Conservation (phyloP, 169 alveolate species). For the Plasmodium malariae region DNA sequence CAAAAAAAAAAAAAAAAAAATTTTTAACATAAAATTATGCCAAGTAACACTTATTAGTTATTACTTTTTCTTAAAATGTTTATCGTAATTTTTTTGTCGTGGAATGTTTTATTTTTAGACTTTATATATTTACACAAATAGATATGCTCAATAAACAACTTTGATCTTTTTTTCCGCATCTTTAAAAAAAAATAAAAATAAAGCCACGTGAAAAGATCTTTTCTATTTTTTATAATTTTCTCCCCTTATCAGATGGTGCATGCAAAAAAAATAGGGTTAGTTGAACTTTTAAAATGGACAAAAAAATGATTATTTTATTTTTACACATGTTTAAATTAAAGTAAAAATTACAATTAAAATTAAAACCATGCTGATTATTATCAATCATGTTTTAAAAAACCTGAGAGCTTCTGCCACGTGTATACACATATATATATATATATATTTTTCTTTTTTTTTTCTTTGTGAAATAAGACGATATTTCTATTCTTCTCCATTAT, state of each 20-base stretch:
- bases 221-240: neutral
- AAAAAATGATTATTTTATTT: neutral
- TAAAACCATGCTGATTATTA: no score
- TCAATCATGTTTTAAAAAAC: no score
- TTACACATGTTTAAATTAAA: no score
- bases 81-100: neutral
- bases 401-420: no score
- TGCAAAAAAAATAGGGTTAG: slow-evolving; percentile 19
- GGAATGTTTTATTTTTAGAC: neutral
- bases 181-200: neutral
- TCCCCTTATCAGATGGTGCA: slow-evolving; percentile 13
- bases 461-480: no score
- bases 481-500: no score
- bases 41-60: no score
- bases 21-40: neutral
- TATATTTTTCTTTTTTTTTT: no score
- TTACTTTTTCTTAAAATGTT: neutral
- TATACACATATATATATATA: no score
- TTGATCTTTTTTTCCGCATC: neutral
- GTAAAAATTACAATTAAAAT: no score
- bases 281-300: slow-evolving; percentile 1
- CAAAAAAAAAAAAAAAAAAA: neutral
- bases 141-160: neutral
- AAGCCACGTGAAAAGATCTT: neutral
- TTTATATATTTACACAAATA: neutral